Conservation (phyloP, 208 protist species). For the Zelonia costaricensis region DNA sequence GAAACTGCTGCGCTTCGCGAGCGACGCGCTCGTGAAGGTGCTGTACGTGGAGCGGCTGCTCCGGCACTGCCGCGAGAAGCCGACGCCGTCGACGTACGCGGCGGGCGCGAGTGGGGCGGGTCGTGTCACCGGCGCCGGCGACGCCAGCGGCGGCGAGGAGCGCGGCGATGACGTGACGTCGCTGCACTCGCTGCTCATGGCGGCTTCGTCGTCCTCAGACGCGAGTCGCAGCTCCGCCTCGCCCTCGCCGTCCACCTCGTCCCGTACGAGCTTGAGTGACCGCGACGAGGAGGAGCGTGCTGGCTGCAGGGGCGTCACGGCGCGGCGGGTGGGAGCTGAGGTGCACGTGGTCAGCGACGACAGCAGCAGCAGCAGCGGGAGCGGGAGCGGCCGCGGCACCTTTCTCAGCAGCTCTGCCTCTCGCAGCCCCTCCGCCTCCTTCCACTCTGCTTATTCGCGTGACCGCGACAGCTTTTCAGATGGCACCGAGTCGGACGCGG, state of each 20-base stretch:
- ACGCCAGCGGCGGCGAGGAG: neutral
- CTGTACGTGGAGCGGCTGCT: slow-evolving; percentile 61
- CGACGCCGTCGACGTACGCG: neutral
- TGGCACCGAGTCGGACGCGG: neutral
- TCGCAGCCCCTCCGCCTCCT: slow-evolving; percentile 26
- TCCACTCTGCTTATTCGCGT: slow-evolving; percentile 41
- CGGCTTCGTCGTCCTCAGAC: slow-evolving; percentile 15
- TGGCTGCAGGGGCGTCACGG: too few species aligned
- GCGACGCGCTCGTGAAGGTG: slow-evolving; percentile 63
- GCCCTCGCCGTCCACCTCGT: neutral
- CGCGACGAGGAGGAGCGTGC: too few species aligned
- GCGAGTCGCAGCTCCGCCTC: slow-evolving; percentile 1
- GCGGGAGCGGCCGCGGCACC: neutral
- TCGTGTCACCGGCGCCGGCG: neutral
- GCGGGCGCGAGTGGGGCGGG: neutral
- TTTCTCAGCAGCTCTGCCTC: neutral
- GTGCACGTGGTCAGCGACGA: too few species aligned
- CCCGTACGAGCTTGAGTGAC: too few species aligned
- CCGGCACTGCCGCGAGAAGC: slow-evolving; percentile 29
- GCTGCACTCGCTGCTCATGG: slow-evolving; percentile 22
- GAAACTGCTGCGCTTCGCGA: slow-evolving; percentile 63
- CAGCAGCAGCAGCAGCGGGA: neutral
- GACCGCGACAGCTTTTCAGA: slow-evolving; percentile 42
- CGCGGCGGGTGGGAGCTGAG: too few species aligned
- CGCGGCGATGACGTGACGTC: slow-evolving; percentile 8